Conservation (phyloP, 2,329 filamentous ascomycete species). For the Magnaporthiopsis incrustans region DNA sequence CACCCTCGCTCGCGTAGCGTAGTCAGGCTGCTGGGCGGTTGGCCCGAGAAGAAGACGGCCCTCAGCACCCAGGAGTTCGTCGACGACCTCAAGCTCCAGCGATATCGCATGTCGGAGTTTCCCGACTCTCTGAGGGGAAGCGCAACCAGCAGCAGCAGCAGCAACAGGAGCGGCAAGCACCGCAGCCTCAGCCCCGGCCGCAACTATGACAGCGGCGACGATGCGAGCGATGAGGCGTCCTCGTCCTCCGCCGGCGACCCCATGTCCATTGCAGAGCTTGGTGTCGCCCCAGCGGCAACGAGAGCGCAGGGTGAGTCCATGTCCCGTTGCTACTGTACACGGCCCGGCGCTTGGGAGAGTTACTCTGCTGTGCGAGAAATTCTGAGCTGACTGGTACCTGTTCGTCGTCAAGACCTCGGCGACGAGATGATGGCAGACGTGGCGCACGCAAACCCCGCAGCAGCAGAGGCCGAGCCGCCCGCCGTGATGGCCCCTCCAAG, state of each 20-base stretch:
- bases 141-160: not conserved
- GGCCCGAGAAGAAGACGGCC: not conserved
- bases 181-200: not conserved
- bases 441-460: not conserved
- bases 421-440: not conserved
- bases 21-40: not conserved
- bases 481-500: not conserved
- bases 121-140: not conserved
- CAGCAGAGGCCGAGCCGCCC: not conserved
- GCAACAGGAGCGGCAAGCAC: too few species aligned
- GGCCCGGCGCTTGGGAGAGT: too few species aligned
- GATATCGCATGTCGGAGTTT: not conserved
- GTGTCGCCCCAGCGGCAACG: too few species aligned
- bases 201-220: not conserved
- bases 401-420: not conserved
- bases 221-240: not conserved
- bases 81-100: not conserved
- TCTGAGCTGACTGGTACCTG: not conserved
- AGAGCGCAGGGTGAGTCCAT: not conserved
- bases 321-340: not conserved
- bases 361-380: not conserved
- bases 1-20: not conserved
- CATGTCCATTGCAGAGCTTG: not conserved
- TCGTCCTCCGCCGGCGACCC: not conserved
- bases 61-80: not conserved